Conservation (phyloP, 2,329 filamentous ascomycete species). For the Pochonia chlamydosporia region DNA sequence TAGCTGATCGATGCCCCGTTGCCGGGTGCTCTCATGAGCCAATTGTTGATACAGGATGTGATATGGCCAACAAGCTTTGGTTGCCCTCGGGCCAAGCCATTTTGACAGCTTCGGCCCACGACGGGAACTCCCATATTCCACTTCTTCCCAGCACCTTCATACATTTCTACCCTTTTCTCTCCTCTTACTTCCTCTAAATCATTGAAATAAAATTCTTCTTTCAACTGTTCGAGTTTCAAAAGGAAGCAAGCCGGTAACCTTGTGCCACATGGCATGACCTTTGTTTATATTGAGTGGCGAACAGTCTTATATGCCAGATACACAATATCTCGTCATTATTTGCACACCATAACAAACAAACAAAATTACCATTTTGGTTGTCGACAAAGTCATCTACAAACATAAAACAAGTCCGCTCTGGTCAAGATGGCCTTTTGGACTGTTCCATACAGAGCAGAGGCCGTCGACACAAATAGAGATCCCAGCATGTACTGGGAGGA, state of each 20-base stretch:
- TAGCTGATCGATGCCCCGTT: conserved; percentile 10
- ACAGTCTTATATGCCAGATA: background rate
- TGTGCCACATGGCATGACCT: background rate
- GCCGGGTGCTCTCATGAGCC: conserved; percentile 7
- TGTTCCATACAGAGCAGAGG: conserved; percentile 26
- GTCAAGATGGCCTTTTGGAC: conserved; percentile 30
- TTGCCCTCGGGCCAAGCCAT: background rate
- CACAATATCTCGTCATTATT: too few relatives aligned
- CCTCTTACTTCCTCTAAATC: too few relatives aligned
- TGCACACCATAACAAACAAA: background rate
- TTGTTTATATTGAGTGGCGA: background rate
- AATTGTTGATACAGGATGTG: conserved; percentile 9
- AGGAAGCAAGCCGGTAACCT: background rate
- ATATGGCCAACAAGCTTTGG: conserved; percentile 8
- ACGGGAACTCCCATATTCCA: conserved; percentile 1
- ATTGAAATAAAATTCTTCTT: too few relatives aligned
- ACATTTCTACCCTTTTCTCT: background rate
- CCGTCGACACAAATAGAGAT: conserved; percentile 28
- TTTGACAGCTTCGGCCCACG: background rate
- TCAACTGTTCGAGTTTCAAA: too few relatives aligned
- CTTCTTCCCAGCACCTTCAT: background rate
- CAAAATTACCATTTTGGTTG: background rate
- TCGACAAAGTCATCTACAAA: background rate
- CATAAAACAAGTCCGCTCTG: background rate
- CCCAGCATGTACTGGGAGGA: conserved; percentile 30